phyloP scores from a whole-genome alignment of 2,329 filamentous ascomycete species.

The Fusarium virguliforme region DNA sequence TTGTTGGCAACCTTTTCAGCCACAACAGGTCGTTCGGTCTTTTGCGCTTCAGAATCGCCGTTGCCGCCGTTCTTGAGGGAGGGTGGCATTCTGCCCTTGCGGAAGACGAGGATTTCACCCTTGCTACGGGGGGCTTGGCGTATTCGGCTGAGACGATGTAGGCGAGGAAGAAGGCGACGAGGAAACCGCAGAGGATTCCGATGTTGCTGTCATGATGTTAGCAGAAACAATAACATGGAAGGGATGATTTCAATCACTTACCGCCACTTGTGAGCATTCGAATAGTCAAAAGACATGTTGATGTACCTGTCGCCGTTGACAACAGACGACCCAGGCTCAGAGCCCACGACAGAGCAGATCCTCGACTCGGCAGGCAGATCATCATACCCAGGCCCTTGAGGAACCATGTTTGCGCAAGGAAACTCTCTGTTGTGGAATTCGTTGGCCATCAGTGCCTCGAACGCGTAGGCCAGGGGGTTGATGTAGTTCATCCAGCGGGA shows the following conservation, averaged over 20 bases:
- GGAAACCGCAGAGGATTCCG: constrained; percentile 76
- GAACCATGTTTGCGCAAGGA: constrained; percentile 68
- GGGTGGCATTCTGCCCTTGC: constrained; percentile 68
- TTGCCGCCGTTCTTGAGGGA: constrained; percentile 67
- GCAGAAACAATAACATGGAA: accelerated
- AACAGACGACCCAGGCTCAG: constrained; percentile 66
- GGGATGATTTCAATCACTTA: background rate
- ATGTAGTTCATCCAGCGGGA: constrained; percentile 76
- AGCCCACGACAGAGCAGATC: constrained; percentile 69
- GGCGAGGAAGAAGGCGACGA: constrained; percentile 73
- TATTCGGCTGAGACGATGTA: constrained; percentile 77
- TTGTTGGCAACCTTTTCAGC: constrained; percentile 37
- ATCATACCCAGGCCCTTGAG: constrained; percentile 51
- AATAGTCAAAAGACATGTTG: constrained; percentile 69
- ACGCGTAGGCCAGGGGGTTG: constrained; percentile 73
- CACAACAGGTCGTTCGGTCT: constrained; percentile 46
- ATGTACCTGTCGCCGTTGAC: constrained; percentile 77
- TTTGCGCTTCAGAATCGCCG: constrained; percentile 46
- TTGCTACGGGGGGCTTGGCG: constrained; percentile 74
- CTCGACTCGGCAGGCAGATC: constrained; percentile 64
- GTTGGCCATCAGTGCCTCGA: constrained; percentile 50
- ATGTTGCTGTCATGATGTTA: constrained; percentile 67
- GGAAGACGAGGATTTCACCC: constrained; percentile 80
- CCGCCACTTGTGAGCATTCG: constrained; percentile 71
- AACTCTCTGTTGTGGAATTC: constrained; percentile 67